Base-by-base conservation (phyloP, 495 filamentous ascomycete species). In the Xylaria acuta region DNA sequence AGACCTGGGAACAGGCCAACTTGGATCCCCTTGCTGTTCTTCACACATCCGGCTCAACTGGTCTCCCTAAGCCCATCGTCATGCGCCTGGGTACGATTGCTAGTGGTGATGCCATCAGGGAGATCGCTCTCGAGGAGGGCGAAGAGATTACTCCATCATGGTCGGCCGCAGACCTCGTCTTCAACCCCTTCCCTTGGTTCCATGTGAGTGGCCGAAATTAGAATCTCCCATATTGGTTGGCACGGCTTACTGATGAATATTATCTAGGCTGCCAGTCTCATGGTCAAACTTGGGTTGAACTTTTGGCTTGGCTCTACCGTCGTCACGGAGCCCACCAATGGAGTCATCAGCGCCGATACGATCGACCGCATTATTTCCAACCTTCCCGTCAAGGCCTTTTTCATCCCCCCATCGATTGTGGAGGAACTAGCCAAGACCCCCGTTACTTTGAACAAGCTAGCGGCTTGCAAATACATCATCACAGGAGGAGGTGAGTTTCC, bases 31-130 rank as follows among this genome's bases (percentile, higher is more conserved):
- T 82, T 3, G 59, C 86, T 14, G 75, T 88, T 30, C 75, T 90
- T 30, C 89, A 91, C 74, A 89, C 88, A 25, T 89, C 87, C 20
- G 89, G 89, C 16, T 87, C 86, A 30, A 89, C 89, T 4, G 88
- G 84, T 8, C 69, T 83, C 5, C 84, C 88, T 0, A 90, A 89
- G 75, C 85, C 85, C 3, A 81, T 90, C 6, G 76, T 81, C 4
- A 79, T 82, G 45, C 82, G 82, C 6, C 83, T 88, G 20, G 86
- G 84, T 30, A 86, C 81, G 69, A 45, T 87, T 8, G 81, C 79
- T 3, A 77, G 83, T 0, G 59, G 80, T 3, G 88, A 89, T 53
- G 73, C 43, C 45, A 73, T 73, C 25, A 68, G 56, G 30, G 71
- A 73, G 18, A 73, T 73, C 20, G 64, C 71, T 43, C 64, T 73